Evolutionary conservation across 1,284 basidiomycete species (phyloP).

Genomic region (Tilletia setariae): DNA sequence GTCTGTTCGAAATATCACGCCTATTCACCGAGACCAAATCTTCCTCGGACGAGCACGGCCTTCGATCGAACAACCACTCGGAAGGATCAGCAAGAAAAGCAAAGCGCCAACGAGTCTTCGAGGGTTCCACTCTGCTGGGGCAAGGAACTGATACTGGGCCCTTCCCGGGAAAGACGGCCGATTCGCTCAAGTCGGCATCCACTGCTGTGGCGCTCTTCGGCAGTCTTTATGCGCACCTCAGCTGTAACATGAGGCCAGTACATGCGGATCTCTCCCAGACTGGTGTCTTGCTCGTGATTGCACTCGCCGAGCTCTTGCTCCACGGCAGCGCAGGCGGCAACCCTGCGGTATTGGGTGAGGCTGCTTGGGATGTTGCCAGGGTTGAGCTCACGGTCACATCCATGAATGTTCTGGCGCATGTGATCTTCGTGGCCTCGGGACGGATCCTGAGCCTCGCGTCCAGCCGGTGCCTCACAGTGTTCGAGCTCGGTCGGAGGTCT

Average conservation of each 20-base stretch:
- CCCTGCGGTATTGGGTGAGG: neutral
- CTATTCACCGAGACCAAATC: neutral
- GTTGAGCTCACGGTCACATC: neutral
- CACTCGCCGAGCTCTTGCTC: neutral
- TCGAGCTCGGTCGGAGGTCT: neutral
- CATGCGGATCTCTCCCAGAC: slow-evolving; percentile 12
- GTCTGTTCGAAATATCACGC: neutral
- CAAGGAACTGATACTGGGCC: slow-evolving; percentile 1
- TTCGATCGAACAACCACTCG: neutral
- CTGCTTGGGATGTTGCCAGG: neutral
- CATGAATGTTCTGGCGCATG: neutral
- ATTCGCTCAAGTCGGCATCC: neutral
- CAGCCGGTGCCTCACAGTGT: neutral
- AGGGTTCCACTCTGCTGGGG: neutral
- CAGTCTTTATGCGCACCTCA: slow-evolving; percentile 3
- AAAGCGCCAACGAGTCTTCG: slow-evolving; percentile 3
- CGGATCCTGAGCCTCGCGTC: slow-evolving; percentile 5
- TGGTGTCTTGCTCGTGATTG: neutral
- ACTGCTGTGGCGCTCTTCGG: neutral
- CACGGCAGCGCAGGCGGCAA: neutral
- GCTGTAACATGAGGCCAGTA: neutral
- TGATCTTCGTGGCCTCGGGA: neutral
- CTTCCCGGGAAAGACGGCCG: slow-evolving; percentile 3
- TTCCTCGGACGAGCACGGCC: neutral
- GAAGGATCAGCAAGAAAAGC: slow-evolving; percentile 7